These are phyloP conservation scores for Croton laevigatus DNA, from an alignment of 441 rosid species.

Conservation along the genomic window DNA sequence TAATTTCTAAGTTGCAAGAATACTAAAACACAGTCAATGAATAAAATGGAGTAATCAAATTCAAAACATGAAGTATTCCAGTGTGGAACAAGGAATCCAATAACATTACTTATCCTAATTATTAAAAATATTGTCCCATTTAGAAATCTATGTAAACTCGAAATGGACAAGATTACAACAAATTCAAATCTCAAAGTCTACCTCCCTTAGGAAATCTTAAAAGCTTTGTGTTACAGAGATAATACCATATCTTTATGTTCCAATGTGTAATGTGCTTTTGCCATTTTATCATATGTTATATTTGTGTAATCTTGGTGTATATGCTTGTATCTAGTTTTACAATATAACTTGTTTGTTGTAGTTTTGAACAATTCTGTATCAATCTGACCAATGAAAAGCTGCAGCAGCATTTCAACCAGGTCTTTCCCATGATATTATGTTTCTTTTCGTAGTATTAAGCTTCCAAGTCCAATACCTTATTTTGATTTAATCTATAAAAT, in stretches of 20 bases:
- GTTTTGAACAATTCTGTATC: slow-evolving; percentile 97
- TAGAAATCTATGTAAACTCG: not conserved
- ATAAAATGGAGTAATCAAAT: not conserved
- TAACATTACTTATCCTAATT: not conserved
- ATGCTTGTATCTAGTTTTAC: not conserved
- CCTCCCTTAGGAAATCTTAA: not conserved
- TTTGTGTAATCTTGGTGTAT: not conserved
- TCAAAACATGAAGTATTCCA: not conserved
- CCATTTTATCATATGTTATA: not conserved
- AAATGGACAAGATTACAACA: not conserved
- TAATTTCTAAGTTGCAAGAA: not conserved
- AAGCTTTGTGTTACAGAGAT: not conserved
- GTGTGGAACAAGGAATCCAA: not conserved
- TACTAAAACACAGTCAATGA: not conserved
- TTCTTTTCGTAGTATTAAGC: slow-evolving; percentile 26
- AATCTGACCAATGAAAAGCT: slow-evolving; percentile 98
- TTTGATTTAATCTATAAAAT: slow-evolving; percentile 31
- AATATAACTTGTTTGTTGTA: slow-evolving; percentile 25
- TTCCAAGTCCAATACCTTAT: slow-evolving; percentile 8
- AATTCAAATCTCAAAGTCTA: not conserved
- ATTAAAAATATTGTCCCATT: not conserved
- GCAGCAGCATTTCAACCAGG: slow-evolving; percentile 98
- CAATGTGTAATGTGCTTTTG: not conserved
- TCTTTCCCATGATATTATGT: slow-evolving; percentile 17
- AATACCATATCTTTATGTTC: not conserved